These are phyloP conservation scores for Fusarium begoniae DNA, from an alignment of 2,329 filamentous ascomycete species.

Conservation along the genomic window DNA sequence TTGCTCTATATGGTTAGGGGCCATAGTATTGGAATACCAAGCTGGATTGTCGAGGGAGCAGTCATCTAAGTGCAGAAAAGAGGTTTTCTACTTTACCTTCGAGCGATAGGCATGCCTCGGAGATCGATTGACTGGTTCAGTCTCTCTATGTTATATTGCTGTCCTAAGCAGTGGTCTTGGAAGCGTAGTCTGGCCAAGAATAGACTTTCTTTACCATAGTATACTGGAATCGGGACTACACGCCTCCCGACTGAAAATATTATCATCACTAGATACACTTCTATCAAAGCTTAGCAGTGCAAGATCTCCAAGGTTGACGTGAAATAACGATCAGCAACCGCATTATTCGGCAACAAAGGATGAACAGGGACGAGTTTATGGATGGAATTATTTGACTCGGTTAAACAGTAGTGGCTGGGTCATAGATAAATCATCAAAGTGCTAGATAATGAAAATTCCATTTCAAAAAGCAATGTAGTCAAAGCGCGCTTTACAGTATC, in stretches of 20 bases:
- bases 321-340: fast-evolving
- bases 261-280: not conserved
- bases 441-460: not conserved
- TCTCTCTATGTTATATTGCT: not conserved
- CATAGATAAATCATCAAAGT: not conserved
- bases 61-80: not conserved
- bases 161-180: not conserved
- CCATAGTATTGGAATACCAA: not conserved
- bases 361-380: fast-evolving
- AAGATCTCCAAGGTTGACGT: not conserved
- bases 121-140: not conserved
- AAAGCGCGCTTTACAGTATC: fast-evolving
- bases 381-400: fast-evolving
- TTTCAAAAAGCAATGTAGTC: not conserved
- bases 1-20: not conserved
- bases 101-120: not conserved
- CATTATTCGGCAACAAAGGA: not conserved
- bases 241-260: fast-evolving
- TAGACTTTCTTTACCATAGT: not conserved
- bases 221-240: not conserved
- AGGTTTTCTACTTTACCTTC: fast-evolving
- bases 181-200: not conserved
- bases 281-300: not conserved
- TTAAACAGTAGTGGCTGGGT: fast-evolving
- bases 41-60: fast-evolving